Evolutionary conservation across 2,329 filamentous ascomycete species (phyloP).

Genomic region (Bretziella fagacearum): DNA sequence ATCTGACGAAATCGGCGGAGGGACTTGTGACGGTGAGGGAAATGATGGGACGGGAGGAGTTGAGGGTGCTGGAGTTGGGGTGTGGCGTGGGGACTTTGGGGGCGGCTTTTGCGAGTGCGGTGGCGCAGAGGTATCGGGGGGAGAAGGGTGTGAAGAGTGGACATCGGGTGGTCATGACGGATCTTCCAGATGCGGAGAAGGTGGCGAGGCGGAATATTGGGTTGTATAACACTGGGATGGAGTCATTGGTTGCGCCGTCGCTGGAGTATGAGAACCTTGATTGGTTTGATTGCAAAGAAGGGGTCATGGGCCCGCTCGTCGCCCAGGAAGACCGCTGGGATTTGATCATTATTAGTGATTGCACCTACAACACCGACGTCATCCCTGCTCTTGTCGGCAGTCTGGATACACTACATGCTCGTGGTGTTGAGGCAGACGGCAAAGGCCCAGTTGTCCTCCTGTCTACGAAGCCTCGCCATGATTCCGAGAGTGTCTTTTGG

Average conservation of each 20-base stretch:
- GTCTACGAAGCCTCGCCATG: constrained; percentile 39
- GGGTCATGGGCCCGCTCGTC: constrained; percentile 27
- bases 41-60: constrained; percentile 1
- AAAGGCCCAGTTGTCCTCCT: constrained; percentile 29
- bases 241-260: constrained; percentile 13
- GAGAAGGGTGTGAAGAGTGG: background rate
- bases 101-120: constrained; percentile 28
- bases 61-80: constrained; percentile 34
- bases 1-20: background rate
- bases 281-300: constrained; percentile 35
- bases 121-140: constrained; percentile 17
- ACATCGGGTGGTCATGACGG: constrained; percentile 33
- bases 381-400: constrained; percentile 37
- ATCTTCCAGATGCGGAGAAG: constrained; percentile 36
- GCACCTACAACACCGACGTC: constrained; percentile 43
- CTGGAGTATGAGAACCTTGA: constrained; percentile 38
- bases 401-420: constrained; percentile 31
- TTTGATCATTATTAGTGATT: constrained; percentile 39
- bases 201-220: constrained; percentile 32
- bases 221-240: constrained; percentile 16
- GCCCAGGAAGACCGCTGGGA: constrained; percentile 29
- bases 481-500: constrained; percentile 34
- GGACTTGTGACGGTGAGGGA: background rate
- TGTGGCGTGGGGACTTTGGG: constrained; percentile 41
- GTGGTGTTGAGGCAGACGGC: constrained; percentile 14